Base-by-base conservation (phyloP, 306 rosid species). In the Prunus padus region DNA sequence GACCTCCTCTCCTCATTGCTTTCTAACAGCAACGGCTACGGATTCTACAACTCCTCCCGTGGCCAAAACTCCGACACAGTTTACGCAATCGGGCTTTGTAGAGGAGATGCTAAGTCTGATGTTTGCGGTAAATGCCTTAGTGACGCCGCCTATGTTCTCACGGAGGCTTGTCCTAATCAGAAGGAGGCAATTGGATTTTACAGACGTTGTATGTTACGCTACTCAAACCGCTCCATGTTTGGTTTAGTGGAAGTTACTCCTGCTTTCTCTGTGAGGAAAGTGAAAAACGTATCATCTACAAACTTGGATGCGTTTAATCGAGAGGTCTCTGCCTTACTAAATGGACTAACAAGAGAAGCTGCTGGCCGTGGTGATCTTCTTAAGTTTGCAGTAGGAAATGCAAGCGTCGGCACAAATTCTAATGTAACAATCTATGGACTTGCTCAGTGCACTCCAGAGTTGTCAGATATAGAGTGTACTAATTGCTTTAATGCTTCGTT, bases 121-220 rank as follows among this genome's bases (percentile, higher is more conserved):
- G 20, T 30, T 16, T 82, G 82, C 49, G 64, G 56, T 4, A 69
- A 11, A 3, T 73, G 86, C 73, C 50, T 82, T 30, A 40, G 57
- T 5, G 23, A 68, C 65, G 3, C 80, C 0, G 63, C 64, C 1
- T 45, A 13, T 19, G 16, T 4, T 1, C 68, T 68, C 40, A 1
- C 25, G 2, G 19, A 23, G 20, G 14, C 0, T 23, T 83, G 87
- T 64, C 77, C 74, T 10, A 42, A 57, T 26, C 44, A 74, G 45
- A 83, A 52, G 73, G 87, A 76, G 63, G 81, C 84, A 11, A 50
- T 80, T 3, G 74, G 71, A n/a, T 76, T 76, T 76, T 76, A 72
- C 60, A 60, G 26, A 3, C 1, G 31, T n/a, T 79, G 87, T 51
- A 71, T 51, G 65, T 4, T 83, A 31, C 82, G 82, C 30, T 80